Evolutionary conservation across 768 basidiomycete species (phyloP).

Genomic region (Termitomyces sp.): DNA sequence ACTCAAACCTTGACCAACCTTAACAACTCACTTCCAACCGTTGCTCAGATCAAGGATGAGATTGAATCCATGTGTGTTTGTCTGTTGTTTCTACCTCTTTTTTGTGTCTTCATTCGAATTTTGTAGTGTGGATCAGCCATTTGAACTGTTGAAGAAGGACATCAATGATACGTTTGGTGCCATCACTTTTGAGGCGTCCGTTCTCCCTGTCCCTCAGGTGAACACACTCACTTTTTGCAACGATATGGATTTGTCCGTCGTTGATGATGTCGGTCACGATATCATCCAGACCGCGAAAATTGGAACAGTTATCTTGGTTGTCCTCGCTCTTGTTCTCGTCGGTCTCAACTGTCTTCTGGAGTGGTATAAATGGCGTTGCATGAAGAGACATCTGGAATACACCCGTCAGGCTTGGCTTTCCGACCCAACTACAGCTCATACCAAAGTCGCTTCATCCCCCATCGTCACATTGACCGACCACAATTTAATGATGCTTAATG

Average conservation of each 20-base stretch:
- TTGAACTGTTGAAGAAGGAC: constrained; percentile 81
- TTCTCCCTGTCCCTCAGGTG: constrained; percentile 72
- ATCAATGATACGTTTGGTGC: constrained; percentile 82
- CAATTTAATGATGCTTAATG: constrained; percentile 72
- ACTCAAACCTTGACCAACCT: constrained; percentile 67
- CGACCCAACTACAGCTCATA: constrained; percentile 59
- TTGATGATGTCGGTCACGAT: constrained; percentile 81
- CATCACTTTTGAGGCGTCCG: constrained; percentile 65
- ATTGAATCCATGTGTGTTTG: constrained; percentile 63
- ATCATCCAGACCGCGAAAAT: constrained; percentile 79
- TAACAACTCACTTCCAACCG: constrained; percentile 76
- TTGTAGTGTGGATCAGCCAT: constrained; percentile 74
- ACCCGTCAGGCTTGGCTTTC: constrained; percentile 75
- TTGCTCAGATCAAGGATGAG: constrained; percentile 66
- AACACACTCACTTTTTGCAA: constrained; percentile 71
- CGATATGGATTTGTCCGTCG: constrained; percentile 72
- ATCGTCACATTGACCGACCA: constrained; percentile 63
- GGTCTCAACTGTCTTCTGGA: constrained; percentile 72
- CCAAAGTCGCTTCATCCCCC: constrained; percentile 35
- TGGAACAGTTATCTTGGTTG: constrained; percentile 67
- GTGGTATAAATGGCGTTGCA: constrained; percentile 83
- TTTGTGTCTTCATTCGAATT: constrained; percentile 2
- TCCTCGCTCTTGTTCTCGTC: constrained; percentile 69
- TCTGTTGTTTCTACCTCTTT: neutral
- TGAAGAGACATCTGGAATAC: constrained; percentile 58